A percentile compares a stretch with the other conserved stretches of the same genome.
phyloP scores from a whole-genome alignment of 768 basidiomycete genomes.

The Collybia sordida region DNA sequence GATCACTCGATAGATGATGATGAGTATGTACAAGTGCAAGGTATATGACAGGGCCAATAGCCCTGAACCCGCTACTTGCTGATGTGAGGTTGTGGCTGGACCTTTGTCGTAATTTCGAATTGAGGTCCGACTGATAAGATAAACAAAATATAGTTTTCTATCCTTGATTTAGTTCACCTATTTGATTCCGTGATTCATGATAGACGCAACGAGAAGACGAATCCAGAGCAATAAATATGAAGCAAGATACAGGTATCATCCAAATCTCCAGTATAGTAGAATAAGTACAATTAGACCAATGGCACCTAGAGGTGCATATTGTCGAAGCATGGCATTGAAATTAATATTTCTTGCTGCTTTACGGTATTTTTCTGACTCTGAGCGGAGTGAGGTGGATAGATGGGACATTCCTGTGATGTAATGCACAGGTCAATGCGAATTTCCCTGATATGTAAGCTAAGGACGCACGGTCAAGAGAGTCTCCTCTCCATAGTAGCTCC shows the following conservation, averaged over 20 bases:
- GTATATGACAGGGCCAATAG: neutral
- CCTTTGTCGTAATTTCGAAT: no score
- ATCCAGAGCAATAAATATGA: slow-evolving; percentile 7
- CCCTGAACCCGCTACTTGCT: slow-evolving; percentile 2
- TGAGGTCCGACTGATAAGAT: no score
- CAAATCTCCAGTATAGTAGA: slow-evolving; percentile 77
- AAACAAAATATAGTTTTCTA: no score
- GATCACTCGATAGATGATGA: slow-evolving; percentile 10
- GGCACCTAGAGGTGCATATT: slow-evolving; percentile 92
- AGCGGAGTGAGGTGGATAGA: slow-evolving; percentile 88
- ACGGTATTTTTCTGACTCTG: slow-evolving; percentile 97
- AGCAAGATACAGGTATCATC: slow-evolving; percentile 35
- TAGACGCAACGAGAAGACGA: slow-evolving; percentile 7
- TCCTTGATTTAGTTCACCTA: no score
- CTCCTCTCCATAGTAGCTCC: slow-evolving; percentile 96
- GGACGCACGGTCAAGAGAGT: slow-evolving; percentile 87
- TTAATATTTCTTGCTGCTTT: slow-evolving; percentile 96
- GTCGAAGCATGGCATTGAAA: slow-evolving; percentile 87
- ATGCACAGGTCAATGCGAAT: neutral
- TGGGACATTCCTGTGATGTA: slow-evolving; percentile 84
- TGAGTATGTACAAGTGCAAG: neutral
- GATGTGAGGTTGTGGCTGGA: no score
- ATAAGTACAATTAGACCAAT: slow-evolving; percentile 78
- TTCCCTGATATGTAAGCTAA: neutral
- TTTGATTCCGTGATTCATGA: no score